Conservation (phyloP, 352 stramenopile genomes). For the Phytopythium sindhum region DNA sequence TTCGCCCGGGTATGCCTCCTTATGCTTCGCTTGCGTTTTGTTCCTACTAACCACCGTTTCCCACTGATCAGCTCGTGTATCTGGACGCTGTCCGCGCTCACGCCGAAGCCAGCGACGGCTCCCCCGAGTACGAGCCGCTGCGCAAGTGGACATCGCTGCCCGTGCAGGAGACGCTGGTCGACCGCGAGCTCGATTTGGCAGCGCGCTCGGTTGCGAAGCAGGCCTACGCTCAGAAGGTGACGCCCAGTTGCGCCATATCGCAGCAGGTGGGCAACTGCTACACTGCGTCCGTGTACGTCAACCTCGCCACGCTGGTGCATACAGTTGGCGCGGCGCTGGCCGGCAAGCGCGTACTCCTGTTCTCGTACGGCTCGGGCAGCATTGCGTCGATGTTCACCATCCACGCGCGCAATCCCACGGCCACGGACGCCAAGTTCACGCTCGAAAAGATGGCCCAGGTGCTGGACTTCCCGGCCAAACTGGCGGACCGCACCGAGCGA, state of each 20-base stretch:
- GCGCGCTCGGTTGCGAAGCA: constrained; percentile 77
- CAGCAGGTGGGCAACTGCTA: constrained; percentile 96
- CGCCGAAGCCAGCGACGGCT: constrained; percentile 12
- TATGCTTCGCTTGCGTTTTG: background rate
- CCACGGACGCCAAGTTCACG: constrained; percentile 62
- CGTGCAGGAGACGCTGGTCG: constrained; percentile 90
- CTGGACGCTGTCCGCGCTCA: constrained; percentile 43
- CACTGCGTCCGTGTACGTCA: constrained; percentile 96
- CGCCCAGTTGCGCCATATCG: constrained; percentile 82
- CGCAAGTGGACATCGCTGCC: constrained; percentile 70
- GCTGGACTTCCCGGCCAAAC: constrained; percentile 79
- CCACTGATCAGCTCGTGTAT: constrained; percentile 37
- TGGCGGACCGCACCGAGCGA: constrained; percentile 78
- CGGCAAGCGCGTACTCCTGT: constrained; percentile 88
- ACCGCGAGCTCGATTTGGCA: constrained; percentile 88
- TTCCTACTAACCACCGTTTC: background rate
- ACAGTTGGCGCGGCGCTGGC: constrained; percentile 39
- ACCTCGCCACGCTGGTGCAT: constrained; percentile 91
- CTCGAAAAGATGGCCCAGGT: constrained; percentile 84
- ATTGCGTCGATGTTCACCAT: constrained; percentile 96
- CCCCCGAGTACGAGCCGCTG: constrained; percentile 22
- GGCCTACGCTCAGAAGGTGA: constrained; percentile 77
- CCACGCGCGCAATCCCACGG: constrained; percentile 16
- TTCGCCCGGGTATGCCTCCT: constrained; percentile 79
- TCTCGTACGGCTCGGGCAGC: constrained; percentile 96